phyloP scores from a whole-genome alignment of 2,329 filamentous ascomycete genomes.

The Colletotrichum sidae region DNA sequence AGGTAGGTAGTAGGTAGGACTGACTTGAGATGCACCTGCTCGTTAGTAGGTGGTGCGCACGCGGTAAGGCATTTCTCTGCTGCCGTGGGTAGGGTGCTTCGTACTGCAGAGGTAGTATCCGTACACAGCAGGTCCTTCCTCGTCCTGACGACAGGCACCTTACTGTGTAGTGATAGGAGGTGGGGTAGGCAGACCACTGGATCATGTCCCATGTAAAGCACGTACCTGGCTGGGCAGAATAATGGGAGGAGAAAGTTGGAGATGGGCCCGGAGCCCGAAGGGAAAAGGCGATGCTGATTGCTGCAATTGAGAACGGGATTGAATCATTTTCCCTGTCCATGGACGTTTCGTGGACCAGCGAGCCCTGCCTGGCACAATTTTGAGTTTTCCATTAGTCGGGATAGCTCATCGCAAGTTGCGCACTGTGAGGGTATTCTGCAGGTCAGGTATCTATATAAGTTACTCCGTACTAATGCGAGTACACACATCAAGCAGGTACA shows the following conservation, averaged over 20 bases:
- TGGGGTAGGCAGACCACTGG: constrained; percentile 2
- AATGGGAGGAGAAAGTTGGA: constrained; percentile 32
- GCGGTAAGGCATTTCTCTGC: no score
- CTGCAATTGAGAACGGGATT: constrained; percentile 21
- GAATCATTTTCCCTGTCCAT: constrained; percentile 30
- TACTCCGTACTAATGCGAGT: no score
- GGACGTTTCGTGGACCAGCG: constrained; percentile 19
- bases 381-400: constrained; percentile 34
- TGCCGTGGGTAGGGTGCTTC: not conserved
- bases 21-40: no score
- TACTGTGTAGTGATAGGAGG: not conserved
- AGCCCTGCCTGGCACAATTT: constrained; percentile 32
- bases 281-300: constrained; percentile 15
- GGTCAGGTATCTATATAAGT: not conserved
- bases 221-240: constrained; percentile 29
- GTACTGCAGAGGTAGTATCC: no score
- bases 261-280: constrained; percentile 19
- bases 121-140: no score
- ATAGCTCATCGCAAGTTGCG: not conserved
- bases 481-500: no score
- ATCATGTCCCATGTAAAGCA: constrained; percentile 7
- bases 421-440: constrained; percentile 24
- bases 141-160: no score
- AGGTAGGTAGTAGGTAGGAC: no score
- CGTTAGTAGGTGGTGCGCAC: no score